Conservation (phyloP, 2,329 filamentous ascomycete genomes). For the Fusarium dlaminii region DNA sequence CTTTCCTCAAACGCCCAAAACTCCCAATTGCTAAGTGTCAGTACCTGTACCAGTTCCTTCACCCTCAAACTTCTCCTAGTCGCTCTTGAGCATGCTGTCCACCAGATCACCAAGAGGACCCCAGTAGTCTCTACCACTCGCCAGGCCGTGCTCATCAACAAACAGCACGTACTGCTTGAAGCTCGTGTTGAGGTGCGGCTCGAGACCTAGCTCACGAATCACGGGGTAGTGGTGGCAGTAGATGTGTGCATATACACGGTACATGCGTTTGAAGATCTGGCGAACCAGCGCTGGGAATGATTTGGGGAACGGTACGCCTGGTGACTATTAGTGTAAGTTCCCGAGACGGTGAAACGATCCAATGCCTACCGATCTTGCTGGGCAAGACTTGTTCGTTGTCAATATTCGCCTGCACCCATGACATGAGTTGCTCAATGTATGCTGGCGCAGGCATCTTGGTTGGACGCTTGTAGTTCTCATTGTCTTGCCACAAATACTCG, state of each 20-base stretch:
- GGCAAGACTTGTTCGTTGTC: conserved; percentile 96
- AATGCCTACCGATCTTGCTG: conserved; percentile 78
- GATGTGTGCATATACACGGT: conserved; percentile 98
- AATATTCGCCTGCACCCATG: conserved; percentile 94
- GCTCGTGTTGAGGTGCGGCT: conserved; percentile 97
- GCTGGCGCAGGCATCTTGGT: conserved; percentile 98
- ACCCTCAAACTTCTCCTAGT: conserved; percentile 59
- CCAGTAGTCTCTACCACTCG: conserved; percentile 96
- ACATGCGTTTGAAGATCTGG: conserved; percentile 98
- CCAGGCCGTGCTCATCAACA: conserved; percentile 93
- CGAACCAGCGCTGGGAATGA: conserved; percentile 87
- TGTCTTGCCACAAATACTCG: conserved; percentile 99
- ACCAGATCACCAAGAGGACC: conserved; percentile 94
- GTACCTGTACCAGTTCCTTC: conserved; percentile 2
- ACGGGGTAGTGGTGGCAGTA: conserved; percentile 99
- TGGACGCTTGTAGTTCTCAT: conserved; percentile 89
- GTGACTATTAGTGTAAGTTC: conserved; percentile 10
- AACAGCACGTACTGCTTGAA: conserved; percentile 99
- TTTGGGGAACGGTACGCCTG: conserved; percentile 93
- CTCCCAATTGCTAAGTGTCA: conserved; percentile 24
- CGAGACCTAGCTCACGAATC: conserved; percentile 90
- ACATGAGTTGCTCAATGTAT: conserved; percentile 98
- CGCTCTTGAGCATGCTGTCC: conserved; percentile 96
- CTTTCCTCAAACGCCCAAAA: conserved; percentile 32
- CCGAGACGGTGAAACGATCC: not conserved